A percentile compares a stretch with the other conserved stretches of the same genome.
These are phyloP conservation scores for Trichoderma hamatum DNA, from an alignment of 2,329 filamentous ascomycete genomes.

Conservation along the genomic window DNA sequence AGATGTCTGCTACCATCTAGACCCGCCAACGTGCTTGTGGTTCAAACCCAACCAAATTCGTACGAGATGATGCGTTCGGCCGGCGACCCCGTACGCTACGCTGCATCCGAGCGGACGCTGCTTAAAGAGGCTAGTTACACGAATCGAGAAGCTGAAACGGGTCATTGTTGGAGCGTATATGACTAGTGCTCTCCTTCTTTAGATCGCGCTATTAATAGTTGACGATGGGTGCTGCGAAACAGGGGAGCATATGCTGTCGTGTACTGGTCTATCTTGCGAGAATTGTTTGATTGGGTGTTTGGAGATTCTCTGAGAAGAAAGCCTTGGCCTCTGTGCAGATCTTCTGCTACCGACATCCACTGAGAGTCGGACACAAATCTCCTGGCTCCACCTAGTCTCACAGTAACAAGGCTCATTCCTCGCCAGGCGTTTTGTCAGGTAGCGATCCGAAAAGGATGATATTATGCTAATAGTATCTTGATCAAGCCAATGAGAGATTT, in stretches of 20 bases:
- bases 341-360: no score
- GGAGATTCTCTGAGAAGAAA: no score
- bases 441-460: no score
- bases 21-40: neutral
- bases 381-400: no score
- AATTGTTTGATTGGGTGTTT: no score
- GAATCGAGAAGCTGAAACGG: neutral
- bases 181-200: neutral
- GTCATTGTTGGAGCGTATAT: neutral
- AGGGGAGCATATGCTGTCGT: neutral
- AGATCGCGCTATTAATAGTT: neutral
- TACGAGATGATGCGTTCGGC: neutral
- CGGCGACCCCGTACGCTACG: slow-evolving; percentile 6
- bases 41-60: neutral
- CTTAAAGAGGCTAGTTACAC: neutral
- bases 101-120: neutral
- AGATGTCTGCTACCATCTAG: neutral
- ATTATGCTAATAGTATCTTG: no score
- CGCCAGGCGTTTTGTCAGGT: no score
- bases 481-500: no score
- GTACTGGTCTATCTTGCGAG: no score
- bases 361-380: no score
- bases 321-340: no score
- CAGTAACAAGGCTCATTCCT: no score
- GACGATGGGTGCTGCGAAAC: neutral